Conservation (phyloP, 495 filamentous ascomycete species). For the Aspergillus egyptiacus region DNA sequence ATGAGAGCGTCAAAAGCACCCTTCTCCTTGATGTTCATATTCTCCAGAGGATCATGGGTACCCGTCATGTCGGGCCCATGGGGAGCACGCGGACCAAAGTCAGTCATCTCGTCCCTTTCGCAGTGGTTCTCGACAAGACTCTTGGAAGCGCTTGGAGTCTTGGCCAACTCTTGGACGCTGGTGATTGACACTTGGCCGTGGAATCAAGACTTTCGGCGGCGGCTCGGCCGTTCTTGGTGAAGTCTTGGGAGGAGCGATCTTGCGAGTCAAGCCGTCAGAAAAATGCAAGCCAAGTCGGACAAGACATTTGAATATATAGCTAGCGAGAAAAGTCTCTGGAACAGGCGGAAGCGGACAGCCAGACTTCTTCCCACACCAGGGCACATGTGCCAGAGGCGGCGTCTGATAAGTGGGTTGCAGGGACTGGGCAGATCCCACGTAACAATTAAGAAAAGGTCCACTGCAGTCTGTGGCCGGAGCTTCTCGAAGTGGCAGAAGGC, state of each 20-base stretch:
- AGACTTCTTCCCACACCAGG: conserved; percentile 12
- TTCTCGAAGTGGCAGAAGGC: conserved; percentile 12
- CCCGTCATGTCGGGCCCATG: conserved; percentile 52
- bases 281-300: conserved; percentile 23
- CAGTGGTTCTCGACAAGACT: not conserved
- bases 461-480: not conserved
- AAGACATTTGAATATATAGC: conserved; percentile 21
- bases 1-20: conserved; percentile 68
- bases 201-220: conserved; percentile 12
- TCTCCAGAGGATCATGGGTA: conserved; percentile 44
- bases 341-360: conserved; percentile 15
- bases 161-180: not conserved
- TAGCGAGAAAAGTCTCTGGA: conserved; percentile 21
- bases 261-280: conserved; percentile 18
- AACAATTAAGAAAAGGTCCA: conserved; percentile 17
- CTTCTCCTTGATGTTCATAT: conserved; percentile 58
- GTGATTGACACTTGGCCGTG: conserved; percentile 9
- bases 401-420: conserved; percentile 26
- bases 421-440: conserved; percentile 15
- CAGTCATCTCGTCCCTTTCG: conserved; percentile 33
- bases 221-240: conserved; percentile 8
- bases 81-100: conserved; percentile 51
- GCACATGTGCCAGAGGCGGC: conserved; percentile 22
- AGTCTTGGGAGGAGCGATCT: conserved; percentile 3
- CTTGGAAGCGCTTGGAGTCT: not conserved